Conservation (phyloP, 2,329 filamentous ascomycete genomes). For the Colletotrichum noveboracense region DNA sequence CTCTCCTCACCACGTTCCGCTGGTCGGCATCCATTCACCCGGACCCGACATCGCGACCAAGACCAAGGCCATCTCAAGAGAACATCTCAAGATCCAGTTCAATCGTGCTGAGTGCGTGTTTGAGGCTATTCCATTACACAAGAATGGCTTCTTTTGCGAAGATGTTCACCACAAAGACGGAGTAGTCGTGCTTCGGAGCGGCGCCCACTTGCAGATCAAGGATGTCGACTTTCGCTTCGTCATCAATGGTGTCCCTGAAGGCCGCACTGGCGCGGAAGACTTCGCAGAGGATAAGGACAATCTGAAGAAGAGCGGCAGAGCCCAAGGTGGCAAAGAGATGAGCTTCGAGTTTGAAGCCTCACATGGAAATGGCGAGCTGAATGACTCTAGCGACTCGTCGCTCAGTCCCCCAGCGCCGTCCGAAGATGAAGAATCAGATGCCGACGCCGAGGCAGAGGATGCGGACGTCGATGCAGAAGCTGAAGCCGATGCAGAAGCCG, state of each 20-base stretch:
- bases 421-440: conserved; percentile 36
- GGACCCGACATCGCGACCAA: conserved; percentile 63
- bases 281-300: conserved; percentile 54
- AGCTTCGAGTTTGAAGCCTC: conserved; percentile 75
- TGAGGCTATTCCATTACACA: conserved; percentile 65
- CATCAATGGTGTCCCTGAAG: conserved; percentile 67
- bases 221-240: conserved; percentile 72
- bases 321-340: conserved; percentile 70
- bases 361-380: conserved; percentile 59
- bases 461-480: conserved; percentile 28
- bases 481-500: conserved; percentile 19
- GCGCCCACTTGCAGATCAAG: conserved; percentile 74
- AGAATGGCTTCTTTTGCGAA: conserved; percentile 74
- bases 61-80: conserved; percentile 76
- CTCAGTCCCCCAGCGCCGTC: conserved; percentile 47
- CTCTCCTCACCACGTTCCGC: conserved; percentile 65
- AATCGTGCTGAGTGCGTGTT: conserved; percentile 68
- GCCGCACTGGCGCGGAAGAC: conserved; percentile 64
- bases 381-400: conserved; percentile 59
- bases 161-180: conserved; percentile 62
- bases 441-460: conserved; percentile 25
- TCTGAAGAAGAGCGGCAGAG: conserved; percentile 54
- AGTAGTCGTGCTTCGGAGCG: conserved; percentile 64
- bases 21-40: conserved; percentile 76
- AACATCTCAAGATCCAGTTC: conserved; percentile 76